Conservation (phyloP, 2,329 filamentous ascomycete species). For the Pyrenophora teres region DNA sequence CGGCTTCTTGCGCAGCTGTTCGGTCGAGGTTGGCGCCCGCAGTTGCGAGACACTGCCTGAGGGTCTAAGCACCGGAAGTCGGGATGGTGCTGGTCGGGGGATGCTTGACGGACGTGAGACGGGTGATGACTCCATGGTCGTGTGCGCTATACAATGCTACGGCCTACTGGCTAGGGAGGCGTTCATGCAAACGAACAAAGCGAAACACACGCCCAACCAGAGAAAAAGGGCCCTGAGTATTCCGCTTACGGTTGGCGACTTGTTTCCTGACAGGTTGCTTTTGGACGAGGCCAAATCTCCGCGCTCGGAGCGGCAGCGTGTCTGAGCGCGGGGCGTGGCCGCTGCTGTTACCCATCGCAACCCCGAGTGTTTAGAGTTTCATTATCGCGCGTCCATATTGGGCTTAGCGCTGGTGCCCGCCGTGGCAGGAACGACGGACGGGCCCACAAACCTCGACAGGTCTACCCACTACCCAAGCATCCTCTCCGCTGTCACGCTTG, state of each 20-base stretch:
- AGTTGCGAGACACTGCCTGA: conserved; percentile 48
- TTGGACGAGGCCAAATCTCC: conserved; percentile 7
- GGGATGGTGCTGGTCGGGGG: conserved; percentile 56
- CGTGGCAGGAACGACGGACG: conserved; percentile 4
- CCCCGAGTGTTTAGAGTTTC: conserved; percentile 9
- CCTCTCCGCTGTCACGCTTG: background rate
- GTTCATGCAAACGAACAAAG: conserved; percentile 8
- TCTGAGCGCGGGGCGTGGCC: conserved; percentile 17
- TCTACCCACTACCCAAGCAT: background rate
- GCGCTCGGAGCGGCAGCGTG: conserved; percentile 14
- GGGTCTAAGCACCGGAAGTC: conserved; percentile 56
- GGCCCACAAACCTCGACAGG: conserved; percentile 17
- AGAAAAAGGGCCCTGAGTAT: background rate
- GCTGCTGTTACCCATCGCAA: conserved; percentile 25
- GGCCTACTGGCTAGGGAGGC: conserved; percentile 5
- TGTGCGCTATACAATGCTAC: conserved; percentile 17
- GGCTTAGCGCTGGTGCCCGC: conserved; percentile 11
- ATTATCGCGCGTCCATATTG: background rate
- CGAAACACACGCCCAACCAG: conserved; percentile 16
- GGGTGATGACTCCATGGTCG: conserved; percentile 42
- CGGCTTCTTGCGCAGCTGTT: conserved; percentile 46
- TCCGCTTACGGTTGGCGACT: background rate
- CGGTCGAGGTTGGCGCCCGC: conserved; percentile 51
- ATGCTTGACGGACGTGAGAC: conserved; percentile 46
- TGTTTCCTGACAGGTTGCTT: conserved; percentile 9